Percentiles rank a stretch among this genome's conserved stretches.
phyloP scores from a whole-genome alignment of 1,139 yeast species.

The Suhomyces atakaporum region DNA sequence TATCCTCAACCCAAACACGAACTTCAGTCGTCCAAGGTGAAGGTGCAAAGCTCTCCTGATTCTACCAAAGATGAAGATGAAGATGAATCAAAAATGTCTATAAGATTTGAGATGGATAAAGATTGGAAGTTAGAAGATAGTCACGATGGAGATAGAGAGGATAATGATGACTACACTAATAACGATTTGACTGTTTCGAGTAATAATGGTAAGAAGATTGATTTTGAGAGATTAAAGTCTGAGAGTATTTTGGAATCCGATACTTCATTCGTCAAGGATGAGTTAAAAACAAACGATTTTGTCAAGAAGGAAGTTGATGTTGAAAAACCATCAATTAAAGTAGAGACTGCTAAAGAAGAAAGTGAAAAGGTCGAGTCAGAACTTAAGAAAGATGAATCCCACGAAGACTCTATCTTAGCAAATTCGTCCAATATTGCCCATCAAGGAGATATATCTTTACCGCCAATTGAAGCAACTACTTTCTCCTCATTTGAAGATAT shows the following conservation, averaged over 20 bases:
- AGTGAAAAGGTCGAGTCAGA: conserved; percentile 6
- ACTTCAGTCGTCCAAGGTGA: conserved; percentile 1
- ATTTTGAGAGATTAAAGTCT: conserved; percentile 17
- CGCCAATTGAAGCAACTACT: conserved; percentile 36
- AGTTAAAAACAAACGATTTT: not conserved
- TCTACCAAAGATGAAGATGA: conserved; percentile 12
- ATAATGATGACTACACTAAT: conserved; percentile 36
- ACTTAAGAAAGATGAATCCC: conserved; percentile 1
- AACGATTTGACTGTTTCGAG: conserved; percentile 22
- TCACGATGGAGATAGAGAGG: conserved; percentile 47
- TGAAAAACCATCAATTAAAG: conserved; percentile 1
- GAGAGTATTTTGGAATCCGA: conserved; percentile 9
- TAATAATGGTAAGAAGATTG: conserved; percentile 11
- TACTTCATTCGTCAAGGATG: conserved; percentile 5
- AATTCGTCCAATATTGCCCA: conserved; percentile 48
- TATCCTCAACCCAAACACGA: conserved; percentile 5
- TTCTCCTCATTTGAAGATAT: conserved; percentile 43
- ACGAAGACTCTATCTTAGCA: conserved; percentile 27
- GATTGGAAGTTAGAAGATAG: conserved; percentile 48
- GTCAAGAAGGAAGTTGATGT: not conserved
- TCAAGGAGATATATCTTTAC: conserved; percentile 41
- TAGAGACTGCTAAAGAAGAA: conserved; percentile 10
- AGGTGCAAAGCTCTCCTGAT: conserved; percentile 1
- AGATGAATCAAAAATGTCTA: conserved; percentile 27
- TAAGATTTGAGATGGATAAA: conserved; percentile 38